These are phyloP conservation scores for Fusarium musae DNA, from an alignment of 2,329 filamentous ascomycete species.

Conservation along the genomic window DNA sequence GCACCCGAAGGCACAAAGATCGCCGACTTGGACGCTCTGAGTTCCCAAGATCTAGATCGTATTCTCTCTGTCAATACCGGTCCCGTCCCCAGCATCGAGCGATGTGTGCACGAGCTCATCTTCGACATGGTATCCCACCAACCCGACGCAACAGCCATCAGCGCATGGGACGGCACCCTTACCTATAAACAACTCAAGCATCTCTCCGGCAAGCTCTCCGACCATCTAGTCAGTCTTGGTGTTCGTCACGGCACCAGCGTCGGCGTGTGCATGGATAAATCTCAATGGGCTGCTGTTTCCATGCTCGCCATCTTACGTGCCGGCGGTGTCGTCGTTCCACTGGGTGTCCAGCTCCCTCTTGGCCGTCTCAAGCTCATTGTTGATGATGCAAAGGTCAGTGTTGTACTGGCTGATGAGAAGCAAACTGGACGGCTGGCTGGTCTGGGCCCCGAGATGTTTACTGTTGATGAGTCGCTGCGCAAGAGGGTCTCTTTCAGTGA, in stretches of 20 bases:
- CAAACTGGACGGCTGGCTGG: neutral
- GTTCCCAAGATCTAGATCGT: neutral
- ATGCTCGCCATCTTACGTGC: neutral
- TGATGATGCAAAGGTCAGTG: neutral
- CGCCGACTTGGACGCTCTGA: neutral
- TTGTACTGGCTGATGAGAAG: neutral
- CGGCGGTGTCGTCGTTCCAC: neutral
- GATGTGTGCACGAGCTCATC: neutral
- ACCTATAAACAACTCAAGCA: neutral
- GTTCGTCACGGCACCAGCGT: neutral
- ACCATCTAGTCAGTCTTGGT: neutral
- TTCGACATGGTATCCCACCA: neutral
- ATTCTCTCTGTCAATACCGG: neutral
- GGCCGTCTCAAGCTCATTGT: neutral
- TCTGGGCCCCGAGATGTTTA: neutral
- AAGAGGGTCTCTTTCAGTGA: neutral
- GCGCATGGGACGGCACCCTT: neutral
- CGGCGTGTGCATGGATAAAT: conserved; percentile 6
- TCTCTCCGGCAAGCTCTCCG: neutral
- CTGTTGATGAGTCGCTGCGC: neutral
- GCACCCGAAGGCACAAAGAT: rapidly evolving
- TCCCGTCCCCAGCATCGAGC: neutral
- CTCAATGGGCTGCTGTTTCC: neutral
- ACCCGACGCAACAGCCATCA: neutral
- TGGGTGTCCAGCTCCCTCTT: neutral